Base-by-base conservation (phyloP, 2,329 filamentous ascomycete genomes). In the Parastagonospora nodorum region DNA sequence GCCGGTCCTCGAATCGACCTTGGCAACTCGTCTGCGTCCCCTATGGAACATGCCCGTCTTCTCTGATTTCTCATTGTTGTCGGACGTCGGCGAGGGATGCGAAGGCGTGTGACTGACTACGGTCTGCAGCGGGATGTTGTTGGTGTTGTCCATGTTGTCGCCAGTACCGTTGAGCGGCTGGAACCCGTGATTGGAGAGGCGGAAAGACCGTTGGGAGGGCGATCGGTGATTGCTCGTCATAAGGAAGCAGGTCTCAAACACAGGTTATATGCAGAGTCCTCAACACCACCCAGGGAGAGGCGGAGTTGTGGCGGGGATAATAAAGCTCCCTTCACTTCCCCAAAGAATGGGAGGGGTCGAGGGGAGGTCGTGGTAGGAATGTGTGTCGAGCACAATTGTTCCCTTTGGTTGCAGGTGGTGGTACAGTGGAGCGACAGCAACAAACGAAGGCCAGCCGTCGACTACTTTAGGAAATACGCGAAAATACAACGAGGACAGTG, bases 81-180 rank as follows among this genome's bases (percentile, higher is more conserved):
- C 35, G 12, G 45, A 49, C 10, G 56, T 67, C 9, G 66, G 58
- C 7, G 53, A 50, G 2, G 55, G 48, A 30, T 71, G 61, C 4
- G 74, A 73, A 51, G 77, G 76, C 44, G 75, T 73, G 53, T 77
- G 75, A 49, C 78, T 82, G 57, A 77, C 71, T 35, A 85, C 80
- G 41, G 77, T 78, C 58, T 83, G 79, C 55, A 88, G 75, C 7
- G 85, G 85, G 45, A 88, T 88, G 59, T 86, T 80, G 61, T 83
- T 83, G 24, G 82, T 84, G 27, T 49, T 43, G 30, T 69, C 60
- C 77, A 80, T 80, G 44, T 69, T 72, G 57, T 71, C 57, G 45
- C 46, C 52, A 42, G 53, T 48, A 43, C 61, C 63, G 57, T 58
- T 56, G 45, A 75, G 57, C 35, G 66, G 73, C 48, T 71, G 69